Conservation (phyloP, 2,329 filamentous ascomycete genomes). For the Hansfordia pulvinata region DNA sequence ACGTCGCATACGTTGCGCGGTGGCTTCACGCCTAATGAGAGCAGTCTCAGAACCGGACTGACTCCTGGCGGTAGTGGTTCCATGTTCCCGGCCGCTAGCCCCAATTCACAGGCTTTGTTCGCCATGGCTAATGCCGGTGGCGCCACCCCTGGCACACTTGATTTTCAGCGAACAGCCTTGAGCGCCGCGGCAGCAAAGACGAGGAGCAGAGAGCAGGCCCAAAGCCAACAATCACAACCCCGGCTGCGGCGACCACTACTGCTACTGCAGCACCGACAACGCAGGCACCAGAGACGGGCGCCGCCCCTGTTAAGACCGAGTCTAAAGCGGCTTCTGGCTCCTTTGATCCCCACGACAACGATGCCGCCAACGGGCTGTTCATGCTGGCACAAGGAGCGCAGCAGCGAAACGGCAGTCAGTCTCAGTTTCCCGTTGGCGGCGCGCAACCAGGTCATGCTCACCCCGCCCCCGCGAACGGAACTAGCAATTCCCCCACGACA, state of each 20-base stretch:
- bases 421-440: slow-evolving; percentile 29
- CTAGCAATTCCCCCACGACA: slow-evolving; percentile 37
- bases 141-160: slow-evolving; percentile 78
- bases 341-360: slow-evolving; percentile 83
- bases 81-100: slow-evolving; percentile 90
- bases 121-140: slow-evolving; percentile 66
- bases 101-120: slow-evolving; percentile 73
- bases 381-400: slow-evolving; percentile 67
- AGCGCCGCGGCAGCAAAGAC: slow-evolving; percentile 58
- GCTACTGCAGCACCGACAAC: slow-evolving; percentile 28
- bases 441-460: slow-evolving; percentile 35
- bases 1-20: slow-evolving; percentile 58
- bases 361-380: slow-evolving; percentile 87
- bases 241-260: no score
- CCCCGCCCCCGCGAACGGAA: slow-evolving; percentile 21
- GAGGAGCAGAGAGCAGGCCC: slow-evolving; percentile 26
- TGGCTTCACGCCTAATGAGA: slow-evolving; percentile 94
- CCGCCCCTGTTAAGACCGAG: slow-evolving; percentile 29
- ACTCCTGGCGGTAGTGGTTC: slow-evolving; percentile 91
- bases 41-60: slow-evolving; percentile 76
- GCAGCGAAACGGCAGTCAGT: slow-evolving; percentile 36
- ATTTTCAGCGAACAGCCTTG: slow-evolving; percentile 89
- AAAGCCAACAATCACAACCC: slow-evolving; percentile 21
- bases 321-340: slow-evolving; percentile 43
- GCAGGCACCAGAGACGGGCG: slow-evolving; percentile 40